Base-by-base conservation (phyloP, 2,329 filamentous ascomycete genomes). In the Venturia asperata region DNA sequence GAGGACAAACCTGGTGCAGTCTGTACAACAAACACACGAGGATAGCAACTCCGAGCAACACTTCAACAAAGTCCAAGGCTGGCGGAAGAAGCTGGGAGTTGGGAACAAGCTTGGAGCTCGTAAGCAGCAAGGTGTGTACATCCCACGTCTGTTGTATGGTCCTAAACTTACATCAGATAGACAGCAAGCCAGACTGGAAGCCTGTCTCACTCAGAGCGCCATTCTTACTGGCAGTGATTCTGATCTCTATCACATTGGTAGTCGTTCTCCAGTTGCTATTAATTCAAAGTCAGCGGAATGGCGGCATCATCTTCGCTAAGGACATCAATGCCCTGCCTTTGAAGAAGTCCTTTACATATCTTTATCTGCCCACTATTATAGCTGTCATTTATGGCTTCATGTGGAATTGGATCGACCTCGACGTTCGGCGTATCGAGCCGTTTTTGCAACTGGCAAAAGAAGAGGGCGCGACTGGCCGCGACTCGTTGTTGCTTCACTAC, bases 391-490 rank as follows among this genome's bases (percentile, higher is more conserved):
- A 84, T 67, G 82, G 83, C 47, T 76, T 86, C 0, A 58, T 81
- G 0, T 87, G 84, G 83, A 79, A 76, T 2, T 85, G 84, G 83
- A 77, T 86, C 0, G 85, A 87, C 62, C 70, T 87, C 0, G 83
- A 88, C 43, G 74, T 79, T 0, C 85, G 85, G 66, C 69, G 85
- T 0, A 74, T 87, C 56, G 84, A 88, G 42, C 85, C 85, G 0
- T 88, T 81, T 76, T 80, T 85, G 13, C 82, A 86, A 27, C 64
- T 87, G 0, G 85, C 83, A 0, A 80, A 77, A 11, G 17, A 68
- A 0, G 68, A 70, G 0, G 84, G 84, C 0, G 81, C 81, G 0
- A 68, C 68, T 0, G 82, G 76, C 0, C 71, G 75, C 6, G 69
- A 82, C 0, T 84, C 82, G 0, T 19, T 87, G 0, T 72, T 85